Evolutionary conservation across 441 rosid species (phyloP).

Genomic region (Erysimum cheiri): DNA sequence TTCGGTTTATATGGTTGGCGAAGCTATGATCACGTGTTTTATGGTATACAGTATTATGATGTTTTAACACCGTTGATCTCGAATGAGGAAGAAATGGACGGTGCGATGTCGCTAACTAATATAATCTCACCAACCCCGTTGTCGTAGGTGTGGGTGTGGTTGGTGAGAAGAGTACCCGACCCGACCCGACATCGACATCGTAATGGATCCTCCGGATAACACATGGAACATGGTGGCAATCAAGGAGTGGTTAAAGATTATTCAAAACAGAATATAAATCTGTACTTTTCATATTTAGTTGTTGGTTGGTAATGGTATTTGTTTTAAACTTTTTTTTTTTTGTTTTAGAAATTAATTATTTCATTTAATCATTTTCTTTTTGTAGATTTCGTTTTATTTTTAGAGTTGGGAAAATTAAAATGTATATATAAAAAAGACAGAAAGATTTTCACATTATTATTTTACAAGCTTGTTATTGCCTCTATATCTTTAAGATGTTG

Average conservation of each 20-base stretch:
- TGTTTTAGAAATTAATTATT: not conserved
- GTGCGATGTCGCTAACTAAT: not conserved
- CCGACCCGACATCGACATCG: conserved; percentile 30
- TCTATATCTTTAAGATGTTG: not conserved
- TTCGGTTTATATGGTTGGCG: conserved; percentile 42
- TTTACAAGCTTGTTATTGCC: not conserved
- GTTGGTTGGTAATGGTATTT: conserved; percentile 5
- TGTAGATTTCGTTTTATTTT: not conserved
- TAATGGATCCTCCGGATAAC: conserved; percentile 5
- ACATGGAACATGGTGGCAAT: conserved; percentile 8
- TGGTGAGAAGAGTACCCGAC: conserved; percentile 41
- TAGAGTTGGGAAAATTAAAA: not conserved
- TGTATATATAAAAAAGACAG: not conserved
- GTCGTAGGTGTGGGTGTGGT: conserved; percentile 45
- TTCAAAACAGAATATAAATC: not conserved
- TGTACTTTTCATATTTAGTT: not conserved
- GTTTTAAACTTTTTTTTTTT: not conserved
- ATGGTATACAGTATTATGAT: not conserved
- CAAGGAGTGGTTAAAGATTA: conserved; percentile 4
- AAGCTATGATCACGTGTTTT: conserved; percentile 24
- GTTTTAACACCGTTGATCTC: conserved; percentile 16
- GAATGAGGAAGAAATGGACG: not conserved
- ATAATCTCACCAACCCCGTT: conserved; percentile 40
- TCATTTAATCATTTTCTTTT: not conserved
- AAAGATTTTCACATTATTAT: conserved; percentile 3